Evolutionary conservation across 2,329 filamentous ascomycete genomes (phyloP), one percentile per base, ranked within the genome.

Genomic region (Apiospora aurea): DNA sequence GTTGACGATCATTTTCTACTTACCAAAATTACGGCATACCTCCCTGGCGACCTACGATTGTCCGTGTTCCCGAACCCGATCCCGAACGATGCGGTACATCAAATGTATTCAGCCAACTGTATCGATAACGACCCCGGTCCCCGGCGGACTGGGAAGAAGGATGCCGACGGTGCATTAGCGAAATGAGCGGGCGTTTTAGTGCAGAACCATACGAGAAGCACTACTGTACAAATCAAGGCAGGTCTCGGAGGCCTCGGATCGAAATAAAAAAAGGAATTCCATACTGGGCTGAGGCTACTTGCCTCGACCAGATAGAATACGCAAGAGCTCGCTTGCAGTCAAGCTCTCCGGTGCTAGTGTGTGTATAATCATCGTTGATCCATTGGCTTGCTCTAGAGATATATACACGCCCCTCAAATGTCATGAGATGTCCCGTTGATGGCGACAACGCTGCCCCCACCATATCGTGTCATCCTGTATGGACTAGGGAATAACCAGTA

Each of bases 41-140:
- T 49, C 21, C 46, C 46, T 2, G 7, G 21, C 21, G 21, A n/a
- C 21, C 6, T 34, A 16, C 11, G 11, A 38, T 10, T 61, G 29
- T n/a, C 53, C 7, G 41, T 21, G 16, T 47, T 8, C 44, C 44
- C 24, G 14, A 38, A 0, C 53, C 53, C 29, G 53, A 38, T 8
- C 18, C 53, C 51, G 51, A 53, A 26, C 3, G n/a, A 53, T 26
- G n/a, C n/a, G 46, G 46, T 21, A n/a, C 3, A 29, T 29, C 26
- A 29, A 29, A 29, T 6, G 46, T 47, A 21, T 53, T 26, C 26
- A 18, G 21, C 29, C 5, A 57, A 34, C 51, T n/a, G 51, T 61
- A 61, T 61, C 53, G 53, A 61, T 61, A 61, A 61, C 53, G 21
- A 61, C 26, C 53, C 53, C 26, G 16, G 29, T 21, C 53, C 26